Evolutionary conservation across 1,139 yeast genomes (phyloP).

Genomic region (Zygosaccharomyces sapae): DNA sequence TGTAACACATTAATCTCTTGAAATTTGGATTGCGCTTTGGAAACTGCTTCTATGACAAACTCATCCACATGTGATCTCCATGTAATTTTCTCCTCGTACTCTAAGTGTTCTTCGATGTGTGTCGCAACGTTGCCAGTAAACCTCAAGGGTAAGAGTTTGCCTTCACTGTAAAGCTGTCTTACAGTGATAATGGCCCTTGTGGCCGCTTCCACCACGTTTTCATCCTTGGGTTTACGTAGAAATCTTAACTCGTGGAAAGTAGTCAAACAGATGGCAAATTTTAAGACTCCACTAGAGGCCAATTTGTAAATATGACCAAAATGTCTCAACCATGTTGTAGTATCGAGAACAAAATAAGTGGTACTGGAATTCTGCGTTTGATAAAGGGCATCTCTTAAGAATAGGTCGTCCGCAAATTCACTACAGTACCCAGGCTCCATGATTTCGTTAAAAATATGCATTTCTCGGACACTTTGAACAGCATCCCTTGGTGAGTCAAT

Average conservation of each 20-base stretch:
- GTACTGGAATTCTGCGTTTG: conserved; percentile 27
- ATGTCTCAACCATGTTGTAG: conserved; percentile 77
- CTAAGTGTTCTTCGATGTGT: conserved; percentile 49
- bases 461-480: conserved; percentile 26
- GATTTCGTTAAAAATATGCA: conserved; percentile 30
- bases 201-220: conserved; percentile 74
- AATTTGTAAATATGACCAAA: conserved; percentile 73
- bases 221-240: conserved; percentile 68
- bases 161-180: conserved; percentile 59
- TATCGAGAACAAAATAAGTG: conserved; percentile 65
- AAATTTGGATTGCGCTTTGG: conserved; percentile 33
- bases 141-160: conserved; percentile 57
- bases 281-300: conserved; percentile 56
- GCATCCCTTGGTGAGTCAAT: conserved; percentile 1
- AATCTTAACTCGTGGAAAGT: conserved; percentile 76
- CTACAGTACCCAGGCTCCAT: conserved; percentile 27
- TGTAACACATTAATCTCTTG: conserved; percentile 13
- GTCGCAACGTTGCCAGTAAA: conserved; percentile 62
- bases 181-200: conserved; percentile 73
- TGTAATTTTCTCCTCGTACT: conserved; percentile 41
- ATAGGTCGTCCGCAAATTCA: conserved; percentile 18
- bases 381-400: conserved; percentile 15
- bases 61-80: conserved; percentile 43
- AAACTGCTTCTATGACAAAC: conserved; percentile 39
- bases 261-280: conserved; percentile 60